Conservation (phyloP, 495 filamentous ascomycete genomes). For the Thermochaetoides thermophila region DNA sequence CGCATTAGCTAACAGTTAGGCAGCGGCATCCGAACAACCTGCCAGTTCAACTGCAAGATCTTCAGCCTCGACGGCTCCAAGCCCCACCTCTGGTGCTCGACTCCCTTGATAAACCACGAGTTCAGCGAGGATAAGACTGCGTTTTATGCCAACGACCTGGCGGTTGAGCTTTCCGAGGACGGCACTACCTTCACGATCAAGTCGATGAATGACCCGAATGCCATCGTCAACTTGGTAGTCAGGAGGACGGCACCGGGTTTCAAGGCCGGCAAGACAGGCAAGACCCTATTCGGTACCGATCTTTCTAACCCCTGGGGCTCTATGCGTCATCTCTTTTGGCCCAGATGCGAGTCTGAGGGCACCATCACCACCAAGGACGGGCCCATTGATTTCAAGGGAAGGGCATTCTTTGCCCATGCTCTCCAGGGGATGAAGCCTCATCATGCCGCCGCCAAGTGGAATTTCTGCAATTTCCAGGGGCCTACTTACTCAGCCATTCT, state of each 20-base stretch:
- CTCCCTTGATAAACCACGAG: slow-evolving; percentile 54
- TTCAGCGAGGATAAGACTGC: slow-evolving; percentile 72
- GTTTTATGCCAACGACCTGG: slow-evolving; percentile 73
- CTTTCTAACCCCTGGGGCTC: slow-evolving; percentile 73
- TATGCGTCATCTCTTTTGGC: slow-evolving; percentile 90
- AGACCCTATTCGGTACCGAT: slow-evolving; percentile 72
- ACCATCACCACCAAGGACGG: slow-evolving; percentile 71
- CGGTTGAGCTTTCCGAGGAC: slow-evolving; percentile 71
- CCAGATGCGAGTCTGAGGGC: slow-evolving; percentile 65
- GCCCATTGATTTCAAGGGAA: slow-evolving; percentile 68
- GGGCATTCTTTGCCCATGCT: slow-evolving; percentile 62
- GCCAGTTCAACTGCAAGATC: slow-evolving; percentile 83
- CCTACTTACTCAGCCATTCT: slow-evolving; percentile 72
- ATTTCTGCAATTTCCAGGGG: slow-evolving; percentile 82
- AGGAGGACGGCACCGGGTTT: slow-evolving; percentile 67
- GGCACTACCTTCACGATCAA: slow-evolving; percentile 70
- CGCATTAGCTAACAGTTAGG: slow-evolving; percentile 18
- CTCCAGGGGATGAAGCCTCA: slow-evolving; percentile 98
- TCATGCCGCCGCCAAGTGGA: slow-evolving; percentile 88
- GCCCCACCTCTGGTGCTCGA: slow-evolving; percentile 67
- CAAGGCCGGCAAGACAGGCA: slow-evolving; percentile 74
- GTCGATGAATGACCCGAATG: slow-evolving; percentile 59
- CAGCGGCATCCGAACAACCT: slow-evolving; percentile 79
- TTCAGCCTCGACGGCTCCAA: slow-evolving; percentile 55
- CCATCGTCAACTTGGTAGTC: slow-evolving; percentile 71